Evolutionary conservation across 345 rosid genomes (phyloP).

Genomic region (Eutrema yunnanense): DNA sequence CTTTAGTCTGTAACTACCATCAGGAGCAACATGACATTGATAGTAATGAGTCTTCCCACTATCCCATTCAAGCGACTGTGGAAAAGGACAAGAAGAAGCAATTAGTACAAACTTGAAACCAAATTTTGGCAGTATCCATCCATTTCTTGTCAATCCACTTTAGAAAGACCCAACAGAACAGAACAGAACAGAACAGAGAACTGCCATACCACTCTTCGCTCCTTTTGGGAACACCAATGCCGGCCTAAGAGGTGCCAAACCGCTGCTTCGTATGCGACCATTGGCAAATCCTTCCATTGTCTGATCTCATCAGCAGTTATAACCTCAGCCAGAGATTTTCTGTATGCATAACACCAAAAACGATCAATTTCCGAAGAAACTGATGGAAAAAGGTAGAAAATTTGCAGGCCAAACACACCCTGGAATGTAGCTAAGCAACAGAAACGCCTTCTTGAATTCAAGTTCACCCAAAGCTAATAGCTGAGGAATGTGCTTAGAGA

Average conservation of each 20-base stretch:
- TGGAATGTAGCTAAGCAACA: constrained; percentile 23
- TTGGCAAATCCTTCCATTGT: too few relatives aligned
- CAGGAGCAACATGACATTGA: constrained; percentile 44
- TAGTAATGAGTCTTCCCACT: constrained; percentile 39
- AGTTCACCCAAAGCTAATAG: constrained; percentile 48
- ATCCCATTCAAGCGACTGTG: constrained; percentile 49
- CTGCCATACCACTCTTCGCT: background rate
- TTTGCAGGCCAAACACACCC: too few relatives aligned
- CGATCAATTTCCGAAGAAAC: too few relatives aligned
- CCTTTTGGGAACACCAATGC: background rate
- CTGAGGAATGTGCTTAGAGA: constrained; percentile 24
- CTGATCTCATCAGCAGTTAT: too few relatives aligned
- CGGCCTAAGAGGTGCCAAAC: constrained; percentile 14
- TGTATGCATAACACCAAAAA: too few relatives aligned
- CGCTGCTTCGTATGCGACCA: too few relatives aligned
- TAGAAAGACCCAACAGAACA: too few relatives aligned
- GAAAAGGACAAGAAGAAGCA: constrained; percentile 15
- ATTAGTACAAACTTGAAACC: background rate
- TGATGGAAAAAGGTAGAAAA: too few relatives aligned
- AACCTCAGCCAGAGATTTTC: too few relatives aligned
- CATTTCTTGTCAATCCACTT: too few relatives aligned
- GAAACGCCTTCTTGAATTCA: constrained; percentile 55
- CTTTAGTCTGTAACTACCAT: constrained; percentile 32
- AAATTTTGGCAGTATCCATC: background rate
- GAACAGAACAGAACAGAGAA: background rate